Percentiles rank a stretch among this genome's conserved stretches.
phyloP scores from a whole-genome alignment of 1,284 basidiomycete genomes.

The Vanrija pseudolonga region DNA sequence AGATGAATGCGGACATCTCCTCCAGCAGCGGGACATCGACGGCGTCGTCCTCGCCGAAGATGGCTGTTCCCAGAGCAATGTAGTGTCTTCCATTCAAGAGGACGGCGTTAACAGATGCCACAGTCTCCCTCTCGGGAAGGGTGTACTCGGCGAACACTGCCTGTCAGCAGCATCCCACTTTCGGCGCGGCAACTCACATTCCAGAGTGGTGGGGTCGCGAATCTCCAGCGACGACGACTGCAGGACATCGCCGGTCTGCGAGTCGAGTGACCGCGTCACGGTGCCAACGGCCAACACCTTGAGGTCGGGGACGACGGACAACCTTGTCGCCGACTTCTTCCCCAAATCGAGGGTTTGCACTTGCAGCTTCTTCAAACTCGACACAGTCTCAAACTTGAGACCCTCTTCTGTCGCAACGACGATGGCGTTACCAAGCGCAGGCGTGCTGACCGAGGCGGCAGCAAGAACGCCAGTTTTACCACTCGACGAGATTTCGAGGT shows the following conservation, averaged over 20 bases:
- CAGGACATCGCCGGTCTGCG: slow-evolving; percentile 56
- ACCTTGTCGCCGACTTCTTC: slow-evolving; percentile 61
- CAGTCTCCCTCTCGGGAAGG: slow-evolving; percentile 28
- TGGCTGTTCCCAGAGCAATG: slow-evolving; percentile 44
- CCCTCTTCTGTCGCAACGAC: slow-evolving; percentile 58
- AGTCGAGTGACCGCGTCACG: slow-evolving; percentile 55
- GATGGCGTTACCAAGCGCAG: slow-evolving; percentile 56
- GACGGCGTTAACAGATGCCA: slow-evolving; percentile 26
- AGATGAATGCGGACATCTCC: slow-evolving; percentile 16
- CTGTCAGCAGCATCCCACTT: background rate
- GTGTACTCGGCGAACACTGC: slow-evolving; percentile 27
- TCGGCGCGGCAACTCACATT: slow-evolving; percentile 54
- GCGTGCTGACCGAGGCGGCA: slow-evolving; percentile 56
- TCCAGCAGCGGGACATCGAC: slow-evolving; percentile 26
- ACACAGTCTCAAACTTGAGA: slow-evolving; percentile 62
- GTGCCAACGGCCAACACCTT: slow-evolving; percentile 65
- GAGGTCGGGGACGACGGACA: slow-evolving; percentile 58
- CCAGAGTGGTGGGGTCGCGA: slow-evolving; percentile 63
- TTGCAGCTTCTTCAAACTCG: slow-evolving; percentile 74
- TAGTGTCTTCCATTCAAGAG: slow-evolving; percentile 31
- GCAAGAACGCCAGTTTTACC: slow-evolving; percentile 67
- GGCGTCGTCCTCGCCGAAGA: slow-evolving; percentile 28
- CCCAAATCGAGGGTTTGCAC: slow-evolving; percentile 71
- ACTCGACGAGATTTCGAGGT: slow-evolving; percentile 66
- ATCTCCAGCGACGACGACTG: slow-evolving; percentile 62